Evolutionary conservation across 164 flowering plant genomes (phyloP), one percentile per base, ranked within the genome.

Genomic region (Sextonia rubra): DNA sequence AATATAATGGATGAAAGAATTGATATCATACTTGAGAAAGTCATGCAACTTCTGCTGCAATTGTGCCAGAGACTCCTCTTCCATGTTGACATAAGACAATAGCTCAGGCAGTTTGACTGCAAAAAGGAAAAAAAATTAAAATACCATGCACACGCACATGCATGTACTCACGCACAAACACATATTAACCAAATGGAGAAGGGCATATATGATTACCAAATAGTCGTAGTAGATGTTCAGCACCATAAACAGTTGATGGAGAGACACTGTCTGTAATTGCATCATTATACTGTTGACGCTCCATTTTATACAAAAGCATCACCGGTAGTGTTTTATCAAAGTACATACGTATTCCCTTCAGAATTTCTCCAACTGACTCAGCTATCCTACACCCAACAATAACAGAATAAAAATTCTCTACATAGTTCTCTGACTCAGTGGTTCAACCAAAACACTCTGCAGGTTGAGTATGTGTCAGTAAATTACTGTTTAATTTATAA

Each of bases 61-160:
- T 52, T 74, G 79, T 18, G 73, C 76, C 75, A 79, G 63, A 7
- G 98, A 85, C 80, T 90, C 99, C 84, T 95, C 97, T 75, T 95
- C 99, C 60, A 95, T 86, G 80, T 86, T 89, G 27, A 86, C 90
- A 74, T 83, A 85, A 15, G 89, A 86, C 79, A 95, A 80, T 68
- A 95, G 83, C 80, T 91, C 99, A 0, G 98, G 99, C 75, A 95
- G 72, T 81, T 95, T 95, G 47, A 93, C 99, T 95, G 94, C 89
- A 87, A 52, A 52, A 52, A 52, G 58, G 1, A 15, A 52, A 15
- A 52, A 52, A 52, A 52, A 1, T 17, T 2, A 15, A 14, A 52
- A 52, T 3, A 52, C 20, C n/a, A n/a, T n/a, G n/a, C n/a, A n/a
- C n/a, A n/a, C n/a, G n/a, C n/a, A n/a, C n/a, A n/a, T n/a, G n/a